Evolutionary conservation across 1,139 yeast genomes (phyloP), one percentile per base, ranked within the genome.

Genomic region (Debaryomyces nepalensis): DNA sequence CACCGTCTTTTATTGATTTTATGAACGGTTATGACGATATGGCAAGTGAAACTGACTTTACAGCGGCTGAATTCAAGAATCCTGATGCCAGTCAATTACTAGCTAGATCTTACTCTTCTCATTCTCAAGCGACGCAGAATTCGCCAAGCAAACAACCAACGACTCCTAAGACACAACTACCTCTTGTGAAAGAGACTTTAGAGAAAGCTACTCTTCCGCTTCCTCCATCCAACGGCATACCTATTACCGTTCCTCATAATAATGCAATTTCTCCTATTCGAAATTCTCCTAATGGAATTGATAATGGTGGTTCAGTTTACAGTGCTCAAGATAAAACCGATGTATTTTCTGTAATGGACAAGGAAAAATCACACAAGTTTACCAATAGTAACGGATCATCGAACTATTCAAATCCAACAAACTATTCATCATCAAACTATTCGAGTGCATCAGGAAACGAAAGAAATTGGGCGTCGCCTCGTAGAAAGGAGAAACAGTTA

Each of bases 391-490:
- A 63, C 43, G 64, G 70, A 1, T 66, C 68, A 40, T 66, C 74
- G 24, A 69, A 72, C 33, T 79, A 75, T 53, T 77, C 84, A 1
- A 69, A 72, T 44, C 79, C 79, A 19, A 77, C 82, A 10, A 63
- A 61, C 38, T 65, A 65, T 23, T 66, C 79, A 18, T 54, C 68
- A 15, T 65, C 74, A 11, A 62, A 66, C 35, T 57, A 60, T 39
- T 63, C 59, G 18, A 43, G 48, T 4, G 32, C 41, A 30, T 52
- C 59, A 16, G 44, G 43, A 12, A 54, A 57, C 5, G 68, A 63
- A 33, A 67, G 80, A 44, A 73, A 72, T 45, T 79, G 84, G 84
- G 76, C 79, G 29, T 76, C 82, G 2, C 83, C 84, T 18, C 60
- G 77, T 35, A 59, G 68, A 41, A 67, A 61, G 45, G 71, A 64